These are phyloP conservation scores for Bromus sterilis DNA, from an alignment of 176 grass and related monocot species.

Conservation along the genomic window DNA sequence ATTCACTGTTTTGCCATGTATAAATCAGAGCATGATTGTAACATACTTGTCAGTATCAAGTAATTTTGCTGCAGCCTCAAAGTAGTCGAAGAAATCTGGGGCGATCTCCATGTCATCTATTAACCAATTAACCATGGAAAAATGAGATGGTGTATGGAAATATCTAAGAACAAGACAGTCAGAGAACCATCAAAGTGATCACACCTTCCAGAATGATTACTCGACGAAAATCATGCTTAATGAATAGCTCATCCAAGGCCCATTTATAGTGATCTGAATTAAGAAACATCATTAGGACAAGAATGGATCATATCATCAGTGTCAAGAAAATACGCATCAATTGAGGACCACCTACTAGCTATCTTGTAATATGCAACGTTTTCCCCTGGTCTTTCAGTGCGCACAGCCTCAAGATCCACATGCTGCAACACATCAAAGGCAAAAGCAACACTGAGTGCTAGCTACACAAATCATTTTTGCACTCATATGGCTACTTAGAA, in stretches of 20 bases:
- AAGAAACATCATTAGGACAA: constrained; percentile 26
- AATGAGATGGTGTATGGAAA: not conserved
- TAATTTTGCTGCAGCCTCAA: constrained; percentile 80
- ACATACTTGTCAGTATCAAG: constrained; percentile 89
- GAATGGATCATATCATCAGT: constrained; percentile 9
- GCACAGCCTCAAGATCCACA: constrained; percentile 81
- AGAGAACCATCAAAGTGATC: constrained; percentile 16
- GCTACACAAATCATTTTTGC: constrained; percentile 1
- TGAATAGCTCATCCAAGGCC: constrained; percentile 91
- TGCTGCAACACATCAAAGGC: constrained; percentile 53
- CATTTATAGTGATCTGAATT: constrained; percentile 89
- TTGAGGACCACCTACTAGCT: constrained; percentile 65
- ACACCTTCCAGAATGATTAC: constrained; percentile 97
- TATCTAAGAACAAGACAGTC: constrained; percentile 9
- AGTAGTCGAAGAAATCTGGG: constrained; percentile 89
- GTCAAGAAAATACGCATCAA: not conserved
- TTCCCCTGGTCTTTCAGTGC: constrained; percentile 91
- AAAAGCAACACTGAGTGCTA: not conserved
- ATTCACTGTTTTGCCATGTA: not conserved
- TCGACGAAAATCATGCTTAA: constrained; percentile 69
- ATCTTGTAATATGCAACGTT: constrained; percentile 96
- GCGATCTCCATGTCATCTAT: constrained; percentile 99
- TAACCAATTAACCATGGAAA: constrained; percentile 23
- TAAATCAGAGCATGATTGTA: constrained; percentile 8
- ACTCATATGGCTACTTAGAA: not conserved